Conservation (phyloP, 1,284 basidiomycete genomes). For the Pseudozyma thailandica region DNA sequence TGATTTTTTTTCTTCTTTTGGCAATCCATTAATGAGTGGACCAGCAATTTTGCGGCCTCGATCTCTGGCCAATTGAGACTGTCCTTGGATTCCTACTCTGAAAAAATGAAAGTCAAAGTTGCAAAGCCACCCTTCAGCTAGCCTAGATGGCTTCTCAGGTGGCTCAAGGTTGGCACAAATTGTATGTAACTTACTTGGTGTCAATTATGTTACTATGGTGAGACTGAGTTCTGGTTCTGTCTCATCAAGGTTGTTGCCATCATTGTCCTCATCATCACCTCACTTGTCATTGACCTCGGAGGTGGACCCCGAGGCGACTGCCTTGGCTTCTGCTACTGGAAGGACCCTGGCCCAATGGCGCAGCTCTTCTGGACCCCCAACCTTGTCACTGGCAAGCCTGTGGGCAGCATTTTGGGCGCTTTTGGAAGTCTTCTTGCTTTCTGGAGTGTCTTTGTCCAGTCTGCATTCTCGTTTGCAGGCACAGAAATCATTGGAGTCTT, state of each 20-base stretch:
- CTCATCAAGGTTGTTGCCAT: slow-evolving; percentile 51
- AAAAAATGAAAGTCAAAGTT: too few relatives aligned
- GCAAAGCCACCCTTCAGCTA: too few relatives aligned
- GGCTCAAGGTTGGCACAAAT: too few relatives aligned
- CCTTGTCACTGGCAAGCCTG: slow-evolving; percentile 39
- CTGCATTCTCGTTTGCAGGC: too few relatives aligned
- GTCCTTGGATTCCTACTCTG: too few relatives aligned
- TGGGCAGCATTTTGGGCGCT: slow-evolving; percentile 71
- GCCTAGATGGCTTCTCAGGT: too few relatives aligned
- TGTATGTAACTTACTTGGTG: slow-evolving; percentile 72
- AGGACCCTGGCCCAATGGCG: slow-evolving; percentile 69
- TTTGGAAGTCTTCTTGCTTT: slow-evolving; percentile 71
- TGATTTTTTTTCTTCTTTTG: too few relatives aligned
- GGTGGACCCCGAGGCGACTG: slow-evolving; percentile 49
- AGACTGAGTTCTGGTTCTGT: slow-evolving; percentile 70
- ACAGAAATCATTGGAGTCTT: too few relatives aligned
- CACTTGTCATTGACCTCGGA: slow-evolving; percentile 58
- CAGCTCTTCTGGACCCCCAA: slow-evolving; percentile 52
- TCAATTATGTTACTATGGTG: slow-evolving; percentile 76
- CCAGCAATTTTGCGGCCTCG: too few relatives aligned
- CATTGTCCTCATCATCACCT: slow-evolving; percentile 55
- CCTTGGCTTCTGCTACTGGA: slow-evolving; percentile 63
- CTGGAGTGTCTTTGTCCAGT: too few relatives aligned
- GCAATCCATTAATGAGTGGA: too few relatives aligned
- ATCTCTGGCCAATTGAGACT: too few relatives aligned